These are phyloP conservation scores for Eudorina sp. DNA, from an alignment of 139 green algal species.

Conservation along the genomic window DNA sequence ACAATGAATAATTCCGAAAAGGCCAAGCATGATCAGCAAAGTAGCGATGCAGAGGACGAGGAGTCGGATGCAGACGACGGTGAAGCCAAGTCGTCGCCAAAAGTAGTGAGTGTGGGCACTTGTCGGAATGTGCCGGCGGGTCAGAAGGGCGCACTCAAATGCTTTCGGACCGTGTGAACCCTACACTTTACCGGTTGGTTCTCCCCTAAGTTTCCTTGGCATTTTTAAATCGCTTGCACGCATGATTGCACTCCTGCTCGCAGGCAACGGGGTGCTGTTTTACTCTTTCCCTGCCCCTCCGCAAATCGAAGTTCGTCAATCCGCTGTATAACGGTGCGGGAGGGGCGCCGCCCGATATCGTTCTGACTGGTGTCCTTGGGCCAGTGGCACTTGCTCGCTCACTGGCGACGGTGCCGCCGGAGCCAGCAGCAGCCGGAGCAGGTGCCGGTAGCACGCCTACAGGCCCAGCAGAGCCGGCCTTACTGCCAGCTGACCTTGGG, in stretches of 20 bases:
- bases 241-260: not conserved
- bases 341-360: not conserved
- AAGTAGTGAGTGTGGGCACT: not conserved
- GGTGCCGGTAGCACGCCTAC: not conserved
- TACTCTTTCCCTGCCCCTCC: constrained; percentile 3
- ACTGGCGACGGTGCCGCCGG: not conserved
- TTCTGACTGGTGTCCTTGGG: constrained; percentile 33
- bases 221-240: not conserved
- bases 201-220: not conserved
- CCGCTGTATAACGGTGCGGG: constrained; percentile 20
- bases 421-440: not conserved
- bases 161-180: no score
- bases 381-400: not conserved
- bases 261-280: constrained; percentile 11
- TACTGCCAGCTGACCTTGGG: not conserved
- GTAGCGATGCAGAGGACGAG: not conserved
- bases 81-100: not conserved
- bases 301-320: constrained; percentile 35
- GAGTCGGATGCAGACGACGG: not conserved
- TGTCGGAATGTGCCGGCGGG: no score
- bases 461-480: not conserved
- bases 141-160: no score
- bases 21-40: not conserved
- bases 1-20: no score
- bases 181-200: not conserved